Conservation (phyloP, 441 rosid species). For the Erodium moschatum region DNA sequence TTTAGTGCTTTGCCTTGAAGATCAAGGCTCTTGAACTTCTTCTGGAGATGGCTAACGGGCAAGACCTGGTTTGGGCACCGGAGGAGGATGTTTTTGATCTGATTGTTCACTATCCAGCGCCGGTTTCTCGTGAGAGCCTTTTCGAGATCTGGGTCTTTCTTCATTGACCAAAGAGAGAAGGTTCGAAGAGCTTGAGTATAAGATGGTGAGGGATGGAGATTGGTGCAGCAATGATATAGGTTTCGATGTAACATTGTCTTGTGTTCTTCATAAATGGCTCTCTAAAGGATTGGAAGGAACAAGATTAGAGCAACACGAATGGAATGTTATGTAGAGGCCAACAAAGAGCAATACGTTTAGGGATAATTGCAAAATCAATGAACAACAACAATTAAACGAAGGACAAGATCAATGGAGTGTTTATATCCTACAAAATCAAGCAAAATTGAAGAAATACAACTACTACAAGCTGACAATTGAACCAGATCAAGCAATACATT, state of each 20-base stretch:
- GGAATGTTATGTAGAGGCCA: too few relatives aligned
- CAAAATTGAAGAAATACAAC: too few relatives aligned
- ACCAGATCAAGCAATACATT: too few relatives aligned
- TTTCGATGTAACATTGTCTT: not conserved
- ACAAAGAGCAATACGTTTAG: too few relatives aligned
- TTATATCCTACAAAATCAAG: too few relatives aligned
- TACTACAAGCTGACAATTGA: too few relatives aligned
- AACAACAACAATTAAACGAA: too few relatives aligned
- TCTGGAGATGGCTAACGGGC: constrained; percentile 59
- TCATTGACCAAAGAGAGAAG: constrained; percentile 83
- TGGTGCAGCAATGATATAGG: not conserved
- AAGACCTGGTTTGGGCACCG: constrained; percentile 56
- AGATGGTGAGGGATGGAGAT: constrained; percentile 14
- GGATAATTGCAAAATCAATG: too few relatives aligned
- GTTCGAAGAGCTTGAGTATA: constrained; percentile 26
- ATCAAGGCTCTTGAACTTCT: constrained; percentile 85
- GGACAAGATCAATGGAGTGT: too few relatives aligned
- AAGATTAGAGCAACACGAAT: too few relatives aligned
- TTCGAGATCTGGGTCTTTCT: constrained; percentile 79
- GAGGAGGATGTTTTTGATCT: constrained; percentile 66
- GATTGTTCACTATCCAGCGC: constrained; percentile 79
- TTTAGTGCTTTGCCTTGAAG: constrained; percentile 84
- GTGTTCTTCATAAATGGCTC: too few relatives aligned
- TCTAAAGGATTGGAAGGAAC: too few relatives aligned
- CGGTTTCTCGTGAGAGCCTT: constrained; percentile 64